Conservation (phyloP, 192 early-diverging fungal species). For the Spinellus fusiger region DNA sequence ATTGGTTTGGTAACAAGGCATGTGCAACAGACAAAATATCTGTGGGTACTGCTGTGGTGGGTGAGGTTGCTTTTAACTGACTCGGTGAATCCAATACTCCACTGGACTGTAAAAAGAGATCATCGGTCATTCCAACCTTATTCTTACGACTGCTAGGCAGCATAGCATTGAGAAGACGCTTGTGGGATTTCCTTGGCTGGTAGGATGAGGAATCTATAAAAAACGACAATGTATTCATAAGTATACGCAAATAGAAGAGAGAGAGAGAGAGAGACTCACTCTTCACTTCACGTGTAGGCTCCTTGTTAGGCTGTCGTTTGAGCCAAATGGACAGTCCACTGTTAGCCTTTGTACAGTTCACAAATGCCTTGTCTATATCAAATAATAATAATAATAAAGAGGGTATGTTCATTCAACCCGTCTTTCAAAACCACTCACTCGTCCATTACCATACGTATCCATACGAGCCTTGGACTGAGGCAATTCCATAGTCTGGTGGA, state of each 20-base stretch:
- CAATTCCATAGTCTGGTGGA: conserved; percentile 37
- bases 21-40: conserved; percentile 25
- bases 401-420: neutral
- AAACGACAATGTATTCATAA: too few species aligned
- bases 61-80: neutral
- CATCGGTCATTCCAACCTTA: neutral
- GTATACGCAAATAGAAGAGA: neutral
- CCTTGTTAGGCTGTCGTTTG: conserved; percentile 12
- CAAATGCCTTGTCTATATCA: conserved; percentile 25
- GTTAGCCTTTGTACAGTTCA: conserved; percentile 25
- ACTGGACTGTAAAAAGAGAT: neutral
- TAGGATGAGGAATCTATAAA: neutral
- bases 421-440: neutral
- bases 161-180: neutral
- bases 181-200: conserved; percentile 1
- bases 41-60: neutral
- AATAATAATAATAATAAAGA: neutral
- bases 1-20: conserved; percentile 14
- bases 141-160: neutral
- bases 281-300: conserved; percentile 11
- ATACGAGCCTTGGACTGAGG: conserved; percentile 13
- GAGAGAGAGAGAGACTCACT: conserved; percentile 2
- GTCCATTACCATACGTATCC: conserved; percentile 24
- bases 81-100: neutral
- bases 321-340: conserved; percentile 25